phyloP scores from a whole-genome alignment of 495 filamentous ascomycete genomes.

The Trichoderma reesei region DNA sequence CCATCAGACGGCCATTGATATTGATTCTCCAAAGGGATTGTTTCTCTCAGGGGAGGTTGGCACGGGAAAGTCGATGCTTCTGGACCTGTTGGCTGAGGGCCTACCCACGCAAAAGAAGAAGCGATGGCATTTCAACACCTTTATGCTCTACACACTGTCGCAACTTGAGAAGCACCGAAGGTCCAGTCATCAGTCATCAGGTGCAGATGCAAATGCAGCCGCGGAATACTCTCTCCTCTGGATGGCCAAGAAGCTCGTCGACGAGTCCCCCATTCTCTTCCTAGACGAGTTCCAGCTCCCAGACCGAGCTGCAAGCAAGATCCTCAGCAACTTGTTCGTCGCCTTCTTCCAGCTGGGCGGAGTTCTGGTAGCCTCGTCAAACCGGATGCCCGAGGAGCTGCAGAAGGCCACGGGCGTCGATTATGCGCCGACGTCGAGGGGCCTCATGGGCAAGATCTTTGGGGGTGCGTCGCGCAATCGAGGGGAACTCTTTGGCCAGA shows the following conservation, averaged over 20 bases:
- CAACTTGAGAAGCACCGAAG: constrained; percentile 50
- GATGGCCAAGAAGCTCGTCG: constrained; percentile 56
- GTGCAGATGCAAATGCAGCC: constrained; percentile 7
- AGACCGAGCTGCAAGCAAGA: constrained; percentile 57
- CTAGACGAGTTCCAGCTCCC: constrained; percentile 68
- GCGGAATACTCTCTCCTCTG: constrained; percentile 54
- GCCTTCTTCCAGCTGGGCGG: constrained; percentile 65
- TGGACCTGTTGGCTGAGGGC: constrained; percentile 59
- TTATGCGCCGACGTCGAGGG: constrained; percentile 41
- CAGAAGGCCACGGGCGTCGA: constrained; percentile 55
- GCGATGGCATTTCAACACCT: constrained; percentile 66
- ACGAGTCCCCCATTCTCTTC: constrained; percentile 59
- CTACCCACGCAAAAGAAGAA: constrained; percentile 56
- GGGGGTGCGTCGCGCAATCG: constrained; percentile 21
- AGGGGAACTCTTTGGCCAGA: constrained; percentile 37
- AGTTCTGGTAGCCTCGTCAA: constrained; percentile 61
- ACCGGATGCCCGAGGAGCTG: constrained; percentile 65
- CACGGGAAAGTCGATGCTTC: constrained; percentile 60
- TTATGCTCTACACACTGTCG: constrained; percentile 60
- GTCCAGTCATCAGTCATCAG: constrained; percentile 15
- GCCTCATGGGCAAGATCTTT: constrained; percentile 37
- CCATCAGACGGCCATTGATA: constrained; percentile 51
- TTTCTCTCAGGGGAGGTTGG: constrained; percentile 64
- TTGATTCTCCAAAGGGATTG: constrained; percentile 54
- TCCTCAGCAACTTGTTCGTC: constrained; percentile 60